These are phyloP conservation scores for Fusarium sp. DNA, from an alignment of 2,329 filamentous ascomycete genomes.

Conservation along the genomic window DNA sequence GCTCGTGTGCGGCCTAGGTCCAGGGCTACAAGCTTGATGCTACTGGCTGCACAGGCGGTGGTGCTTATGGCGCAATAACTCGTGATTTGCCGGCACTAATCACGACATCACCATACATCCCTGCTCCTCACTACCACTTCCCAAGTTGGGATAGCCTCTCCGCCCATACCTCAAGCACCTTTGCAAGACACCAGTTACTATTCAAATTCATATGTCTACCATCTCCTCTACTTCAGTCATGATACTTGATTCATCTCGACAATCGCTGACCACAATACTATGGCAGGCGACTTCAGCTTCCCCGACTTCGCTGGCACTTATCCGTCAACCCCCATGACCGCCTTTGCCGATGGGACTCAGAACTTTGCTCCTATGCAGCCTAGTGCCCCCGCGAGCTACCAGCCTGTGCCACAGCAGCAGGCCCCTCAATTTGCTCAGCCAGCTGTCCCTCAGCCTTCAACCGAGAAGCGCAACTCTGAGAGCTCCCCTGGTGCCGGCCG, in stretches of 20 bases:
- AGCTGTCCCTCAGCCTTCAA: conserved; percentile 46
- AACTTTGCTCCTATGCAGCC: conserved; percentile 67
- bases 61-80: conserved; percentile 71
- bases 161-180: conserved; percentile 36
- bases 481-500: conserved; percentile 55
- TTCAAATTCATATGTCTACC: conserved; percentile 37
- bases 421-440: conserved; percentile 50
- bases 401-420: conserved; percentile 52
- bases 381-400: conserved; percentile 61
- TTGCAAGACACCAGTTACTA: conserved; percentile 39
- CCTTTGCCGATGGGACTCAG: conserved; percentile 52
- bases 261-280: conserved; percentile 52
- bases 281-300: conserved; percentile 70
- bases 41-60: conserved; percentile 56
- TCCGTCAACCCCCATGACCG: conserved; percentile 62
- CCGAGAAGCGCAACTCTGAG: conserved; percentile 63
- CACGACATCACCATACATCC: conserved; percentile 46
- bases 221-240: conserved; percentile 39
- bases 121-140: conserved; percentile 44
- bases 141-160: conserved; percentile 46
- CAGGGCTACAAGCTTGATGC: conserved; percentile 37
- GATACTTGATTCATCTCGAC: conserved; percentile 38
- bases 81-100: conserved; percentile 61
- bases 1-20: conserved; percentile 40
- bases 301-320: conserved; percentile 66